phyloP scores from a whole-genome alignment of 2,329 filamentous ascomycete species.

The Phaeosphaeriaceae sp. region DNA sequence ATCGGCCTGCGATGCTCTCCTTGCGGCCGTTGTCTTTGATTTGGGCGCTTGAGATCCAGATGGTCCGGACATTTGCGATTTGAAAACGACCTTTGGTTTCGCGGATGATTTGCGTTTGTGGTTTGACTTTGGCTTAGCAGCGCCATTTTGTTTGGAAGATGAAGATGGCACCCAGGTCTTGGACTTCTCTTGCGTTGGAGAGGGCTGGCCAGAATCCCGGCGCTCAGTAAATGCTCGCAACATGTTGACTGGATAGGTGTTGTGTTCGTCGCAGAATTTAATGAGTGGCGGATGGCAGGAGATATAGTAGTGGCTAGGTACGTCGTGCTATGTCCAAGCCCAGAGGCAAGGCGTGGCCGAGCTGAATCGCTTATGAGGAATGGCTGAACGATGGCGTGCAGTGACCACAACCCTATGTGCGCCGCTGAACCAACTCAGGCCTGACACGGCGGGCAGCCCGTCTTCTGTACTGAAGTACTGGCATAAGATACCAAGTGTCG shows the following conservation, averaged over 20 bases:
- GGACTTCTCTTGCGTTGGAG: neutral
- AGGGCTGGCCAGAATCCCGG: conserved; percentile 1
- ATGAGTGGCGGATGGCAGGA: conserved; percentile 1
- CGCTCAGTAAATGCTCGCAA: conserved; percentile 8
- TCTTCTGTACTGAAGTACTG: neutral
- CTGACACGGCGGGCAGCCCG: neutral
- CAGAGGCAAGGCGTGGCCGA: conserved; percentile 10
- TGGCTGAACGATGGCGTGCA: conserved; percentile 10
- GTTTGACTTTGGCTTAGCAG: conserved; percentile 1
- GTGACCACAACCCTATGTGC: conserved; percentile 11
- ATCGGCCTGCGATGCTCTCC: neutral
- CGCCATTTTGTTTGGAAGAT: conserved; percentile 1
- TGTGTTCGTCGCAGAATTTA: neutral
- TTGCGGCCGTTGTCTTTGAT: neutral
- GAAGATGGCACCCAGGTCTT: conserved; percentile 2
- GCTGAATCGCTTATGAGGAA: conserved; percentile 16
- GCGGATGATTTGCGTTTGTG: conserved; percentile 5
- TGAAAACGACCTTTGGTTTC: conserved; percentile 6
- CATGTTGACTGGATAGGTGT: conserved; percentile 1
- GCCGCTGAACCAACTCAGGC: conserved; percentile 14
- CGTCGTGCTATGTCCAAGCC: neutral
- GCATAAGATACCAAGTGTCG: neutral
- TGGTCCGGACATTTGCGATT: conserved; percentile 8
- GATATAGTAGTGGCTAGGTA: conserved; percentile 9
- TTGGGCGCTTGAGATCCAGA: neutral